Evolutionary conservation across 768 basidiomycete genomes (phyloP).

Genomic region (Russula vinacea): DNA sequence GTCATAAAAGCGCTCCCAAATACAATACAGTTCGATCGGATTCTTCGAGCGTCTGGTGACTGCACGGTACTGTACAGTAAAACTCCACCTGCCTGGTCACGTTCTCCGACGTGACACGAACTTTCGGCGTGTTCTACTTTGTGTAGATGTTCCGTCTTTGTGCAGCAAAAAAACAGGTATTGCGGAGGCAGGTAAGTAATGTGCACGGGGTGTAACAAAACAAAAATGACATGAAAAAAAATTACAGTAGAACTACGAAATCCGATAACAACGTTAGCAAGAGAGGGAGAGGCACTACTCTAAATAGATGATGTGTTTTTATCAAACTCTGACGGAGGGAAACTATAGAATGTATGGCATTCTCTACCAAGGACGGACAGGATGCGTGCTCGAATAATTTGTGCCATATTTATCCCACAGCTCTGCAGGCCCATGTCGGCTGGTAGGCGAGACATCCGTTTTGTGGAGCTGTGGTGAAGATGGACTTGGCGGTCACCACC

Average conservation of each 20-base stretch:
- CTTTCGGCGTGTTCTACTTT: conserved; percentile 11
- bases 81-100: neutral
- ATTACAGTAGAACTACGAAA: conserved; percentile 14
- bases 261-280: conserved; percentile 7
- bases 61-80: neutral
- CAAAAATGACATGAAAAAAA: neutral
- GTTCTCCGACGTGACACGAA: conserved; percentile 6
- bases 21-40: conserved; percentile 10
- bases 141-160: neutral
- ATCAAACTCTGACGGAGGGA: neutral
- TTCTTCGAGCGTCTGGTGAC: conserved; percentile 16
- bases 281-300: conserved; percentile 1
- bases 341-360: neutral
- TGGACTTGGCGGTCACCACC: conserved; percentile 1
- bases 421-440: conserved; percentile 5
- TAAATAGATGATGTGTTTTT: conserved; percentile 6
- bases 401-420: conserved; percentile 14
- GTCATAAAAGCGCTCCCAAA: conserved; percentile 23
- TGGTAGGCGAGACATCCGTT: conserved; percentile 6
- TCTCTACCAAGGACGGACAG: conserved; percentile 30
- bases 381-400: conserved; percentile 23
- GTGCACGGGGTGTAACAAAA: neutral
- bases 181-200: neutral
- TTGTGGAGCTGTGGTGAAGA: conserved; percentile 2
- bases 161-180: conserved; percentile 1